These are phyloP conservation scores for Phytophthora hybrid DNA, from an alignment of 352 stramenopile species.

Conservation along the genomic window DNA sequence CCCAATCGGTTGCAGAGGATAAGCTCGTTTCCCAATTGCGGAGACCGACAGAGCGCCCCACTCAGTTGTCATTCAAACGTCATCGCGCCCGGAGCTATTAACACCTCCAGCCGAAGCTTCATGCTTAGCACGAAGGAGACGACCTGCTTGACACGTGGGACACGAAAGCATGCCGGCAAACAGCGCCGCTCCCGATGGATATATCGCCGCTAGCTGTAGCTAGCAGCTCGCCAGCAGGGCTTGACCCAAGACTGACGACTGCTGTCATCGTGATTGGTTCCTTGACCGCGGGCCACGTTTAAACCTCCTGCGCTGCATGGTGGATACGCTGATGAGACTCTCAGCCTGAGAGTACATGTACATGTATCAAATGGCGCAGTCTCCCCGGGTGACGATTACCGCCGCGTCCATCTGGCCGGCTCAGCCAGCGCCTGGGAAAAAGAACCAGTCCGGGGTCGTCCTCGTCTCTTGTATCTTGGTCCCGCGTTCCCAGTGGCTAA, in stretches of 20 bases:
- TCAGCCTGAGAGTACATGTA: too few relatives aligned
- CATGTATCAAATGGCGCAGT: too few relatives aligned
- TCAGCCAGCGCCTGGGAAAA: not conserved
- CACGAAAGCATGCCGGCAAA: not conserved
- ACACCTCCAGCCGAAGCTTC: too few relatives aligned
- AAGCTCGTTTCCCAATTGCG: too few relatives aligned
- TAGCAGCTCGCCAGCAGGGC: not conserved
- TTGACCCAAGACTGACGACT: constrained; percentile 10
- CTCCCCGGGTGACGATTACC: not conserved
- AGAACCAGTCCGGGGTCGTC: constrained; percentile 2
- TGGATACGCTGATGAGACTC: not conserved
- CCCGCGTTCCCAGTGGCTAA: not conserved
- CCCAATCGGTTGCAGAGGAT: too few relatives aligned
- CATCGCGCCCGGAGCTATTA: too few relatives aligned
- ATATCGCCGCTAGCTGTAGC: not conserved
- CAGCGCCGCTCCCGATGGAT: constrained; percentile 1
- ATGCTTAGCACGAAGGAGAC: too few relatives aligned
- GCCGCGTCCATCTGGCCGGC: not conserved
- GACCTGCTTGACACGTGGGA: not conserved
- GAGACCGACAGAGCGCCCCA: too few relatives aligned
- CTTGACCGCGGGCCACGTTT: constrained; percentile 14
- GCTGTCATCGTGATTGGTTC: constrained; percentile 20
- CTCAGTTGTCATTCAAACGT: too few relatives aligned
- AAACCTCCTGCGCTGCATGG: not conserved
- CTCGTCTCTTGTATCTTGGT: constrained; percentile 13